These are phyloP conservation scores for Solanum chilense DNA, from an alignment of 257 asterid species.

Conservation along the genomic window DNA sequence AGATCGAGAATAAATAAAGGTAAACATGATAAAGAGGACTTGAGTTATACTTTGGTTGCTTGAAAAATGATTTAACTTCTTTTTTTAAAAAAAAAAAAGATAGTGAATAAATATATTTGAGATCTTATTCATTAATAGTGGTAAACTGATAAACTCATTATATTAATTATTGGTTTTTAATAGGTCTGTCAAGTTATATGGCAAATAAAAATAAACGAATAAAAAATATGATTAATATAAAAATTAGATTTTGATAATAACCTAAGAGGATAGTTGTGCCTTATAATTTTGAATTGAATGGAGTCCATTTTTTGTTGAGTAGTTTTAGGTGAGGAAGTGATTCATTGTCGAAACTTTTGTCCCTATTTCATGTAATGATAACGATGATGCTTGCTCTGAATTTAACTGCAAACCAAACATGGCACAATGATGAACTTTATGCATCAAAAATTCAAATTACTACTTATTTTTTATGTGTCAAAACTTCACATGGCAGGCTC, in stretches of 20 bases:
- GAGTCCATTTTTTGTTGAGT: background rate
- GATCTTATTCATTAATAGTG: too few species aligned
- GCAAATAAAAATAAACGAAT: too few species aligned
- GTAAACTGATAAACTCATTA: too few species aligned
- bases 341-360: background rate
- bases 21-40: background rate
- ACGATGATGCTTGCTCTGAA: background rate
- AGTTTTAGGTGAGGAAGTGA: background rate
- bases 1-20: background rate
- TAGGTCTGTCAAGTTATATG: background rate
- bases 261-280: too few species aligned
- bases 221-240: background rate
- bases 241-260: background rate
- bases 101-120: too few species aligned
- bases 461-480: background rate
- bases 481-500: background rate
- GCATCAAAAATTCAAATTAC: background rate
- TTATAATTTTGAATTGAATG: background rate
- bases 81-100: too few species aligned
- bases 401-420: background rate
- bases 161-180: too few species aligned
- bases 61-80: background rate
- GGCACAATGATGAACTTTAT: background rate
- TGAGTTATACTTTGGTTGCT: background rate
- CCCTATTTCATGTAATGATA: background rate